A percentile compares a stretch with the other conserved stretches of the same genome.
phyloP scores from a whole-genome alignment of 495 filamentous ascomycete species.

The Aspergillus steynii region DNA sequence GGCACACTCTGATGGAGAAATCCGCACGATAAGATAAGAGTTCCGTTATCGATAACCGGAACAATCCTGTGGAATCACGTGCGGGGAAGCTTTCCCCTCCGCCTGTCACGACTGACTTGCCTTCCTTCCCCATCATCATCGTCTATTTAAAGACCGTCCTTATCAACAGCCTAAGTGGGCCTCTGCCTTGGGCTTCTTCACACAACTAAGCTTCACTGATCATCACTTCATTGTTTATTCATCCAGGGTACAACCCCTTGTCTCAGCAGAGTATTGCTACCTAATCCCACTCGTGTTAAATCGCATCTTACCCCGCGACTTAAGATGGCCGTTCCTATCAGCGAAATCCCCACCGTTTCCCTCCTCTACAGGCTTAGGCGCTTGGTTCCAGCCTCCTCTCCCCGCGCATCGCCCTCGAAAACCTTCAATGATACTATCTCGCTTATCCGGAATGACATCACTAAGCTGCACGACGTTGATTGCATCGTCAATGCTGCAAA shows the following conservation, averaged over 20 bases:
- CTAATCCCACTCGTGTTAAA: neutral
- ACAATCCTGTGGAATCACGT: slow-evolving; percentile 22
- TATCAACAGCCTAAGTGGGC: neutral
- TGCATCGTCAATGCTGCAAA: slow-evolving; percentile 96
- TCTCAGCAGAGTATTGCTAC: neutral
- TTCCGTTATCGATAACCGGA: slow-evolving; percentile 14
- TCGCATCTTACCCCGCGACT: neutral
- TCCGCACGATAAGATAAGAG: slow-evolving; percentile 11
- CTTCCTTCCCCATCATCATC: neutral
- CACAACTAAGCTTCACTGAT: neutral
- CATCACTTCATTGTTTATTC: neutral
- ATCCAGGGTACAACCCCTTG: neutral
- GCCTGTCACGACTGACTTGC: slow-evolving; percentile 1
- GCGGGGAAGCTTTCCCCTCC: slow-evolving; percentile 15
- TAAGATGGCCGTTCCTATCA: slow-evolving; percentile 24
- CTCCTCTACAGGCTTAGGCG: slow-evolving; percentile 55
- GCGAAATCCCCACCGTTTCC: slow-evolving; percentile 65
- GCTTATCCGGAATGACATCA: slow-evolving; percentile 78
- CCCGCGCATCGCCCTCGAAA: slow-evolving; percentile 42
- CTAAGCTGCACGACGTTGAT: slow-evolving; percentile 66
- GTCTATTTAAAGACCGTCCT: neutral
- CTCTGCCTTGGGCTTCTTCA: neutral
- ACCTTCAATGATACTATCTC: slow-evolving; percentile 71
- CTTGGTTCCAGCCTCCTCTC: slow-evolving; percentile 28
- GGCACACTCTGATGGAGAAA: neutral